Conservation (phyloP, 2,329 filamentous ascomycete species). For the Alternaria tenuissima region DNA sequence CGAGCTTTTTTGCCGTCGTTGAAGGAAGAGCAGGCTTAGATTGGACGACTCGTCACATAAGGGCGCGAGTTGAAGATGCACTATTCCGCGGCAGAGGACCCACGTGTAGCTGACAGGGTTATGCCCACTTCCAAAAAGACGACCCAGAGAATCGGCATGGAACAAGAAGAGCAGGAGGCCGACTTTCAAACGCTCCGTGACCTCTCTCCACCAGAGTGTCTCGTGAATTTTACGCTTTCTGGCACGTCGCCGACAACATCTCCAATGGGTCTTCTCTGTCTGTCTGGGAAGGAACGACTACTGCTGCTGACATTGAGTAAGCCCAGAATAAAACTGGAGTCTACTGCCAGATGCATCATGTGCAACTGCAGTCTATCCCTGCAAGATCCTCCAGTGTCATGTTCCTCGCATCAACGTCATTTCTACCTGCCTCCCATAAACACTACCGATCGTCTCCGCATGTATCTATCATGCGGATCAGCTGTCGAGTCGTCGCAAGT, state of each 20-base stretch:
- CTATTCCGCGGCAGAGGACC: constrained; percentile 22
- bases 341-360: background rate
- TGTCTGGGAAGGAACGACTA: background rate
- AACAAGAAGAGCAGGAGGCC: constrained; percentile 15
- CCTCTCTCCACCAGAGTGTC: constrained; percentile 14
- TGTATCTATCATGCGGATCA: background rate
- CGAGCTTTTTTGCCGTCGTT: constrained; percentile 1
- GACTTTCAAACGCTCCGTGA: constrained; percentile 19
- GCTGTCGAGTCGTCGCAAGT: background rate
- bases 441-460: constrained; percentile 13
- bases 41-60: constrained; percentile 10
- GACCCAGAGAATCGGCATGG: constrained; percentile 20
- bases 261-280: background rate
- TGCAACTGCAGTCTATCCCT: constrained; percentile 1
- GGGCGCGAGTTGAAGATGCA: constrained; percentile 13
- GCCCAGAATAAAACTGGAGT: background rate
- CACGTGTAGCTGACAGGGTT: constrained; percentile 27
- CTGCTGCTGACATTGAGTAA: background rate
- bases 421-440: background rate
- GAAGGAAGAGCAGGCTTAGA: constrained; percentile 4
- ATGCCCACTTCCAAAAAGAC: constrained; percentile 16
- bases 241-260: background rate
- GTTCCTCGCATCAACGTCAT: constrained; percentile 9
- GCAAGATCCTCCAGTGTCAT: constrained; percentile 1
- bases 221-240: background rate